Evolutionary conservation across 106 monocot species (phyloP), one percentile per base, ranked within the genome.

Genomic region (Dioscorea zingiberensis): DNA sequence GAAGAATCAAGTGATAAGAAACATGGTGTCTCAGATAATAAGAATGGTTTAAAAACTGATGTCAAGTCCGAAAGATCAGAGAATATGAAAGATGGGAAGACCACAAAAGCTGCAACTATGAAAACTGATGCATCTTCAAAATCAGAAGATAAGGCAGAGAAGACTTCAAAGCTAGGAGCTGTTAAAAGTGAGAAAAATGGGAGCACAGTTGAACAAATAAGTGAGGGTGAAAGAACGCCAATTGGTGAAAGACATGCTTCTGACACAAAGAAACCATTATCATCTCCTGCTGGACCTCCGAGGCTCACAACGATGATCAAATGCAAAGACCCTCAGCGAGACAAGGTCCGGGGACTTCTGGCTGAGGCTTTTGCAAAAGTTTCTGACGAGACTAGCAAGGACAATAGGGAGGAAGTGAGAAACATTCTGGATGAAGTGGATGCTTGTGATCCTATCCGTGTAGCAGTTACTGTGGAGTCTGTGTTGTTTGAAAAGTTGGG

Each of bases 401-500:
- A 79, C 2, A 73, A 68, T 10, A 69, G 80, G 59, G 72, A 78
- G 7, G 83, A 86, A 58, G 78, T 86, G 58, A 87, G 76, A 64
- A 80, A 75, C 74, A 77, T 84, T 25, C 47, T 81, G 27, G 75
- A 79, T 57, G 86, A 86, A 63, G 85, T 86, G n/a, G 74, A 84
- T 38, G 78, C 75, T 13, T 79, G 77, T 19, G 91, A 97, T 27
- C 88, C 91, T 7, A 69, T 92, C 54, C 84, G 92, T 28, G 77
- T 77, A n/a, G 97, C 97, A 3, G 82, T 91, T 5, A 65, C 65
- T 0, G 81, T 91, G 12, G 97, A 97, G 57, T 88, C 81, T 44
- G 64, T 74, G 13, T 61, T 97, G 74, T 92, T 85, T 58, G 91
- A 85, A 68, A 88, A 76, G 44, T 61, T 97, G 25, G 97, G 97